A percentile compares a stretch with the other conserved stretches of the same genome.
These are phyloP conservation scores for Rosa hybrid DNA, from an alignment of 331 rosid species.

Conservation along the genomic window DNA sequence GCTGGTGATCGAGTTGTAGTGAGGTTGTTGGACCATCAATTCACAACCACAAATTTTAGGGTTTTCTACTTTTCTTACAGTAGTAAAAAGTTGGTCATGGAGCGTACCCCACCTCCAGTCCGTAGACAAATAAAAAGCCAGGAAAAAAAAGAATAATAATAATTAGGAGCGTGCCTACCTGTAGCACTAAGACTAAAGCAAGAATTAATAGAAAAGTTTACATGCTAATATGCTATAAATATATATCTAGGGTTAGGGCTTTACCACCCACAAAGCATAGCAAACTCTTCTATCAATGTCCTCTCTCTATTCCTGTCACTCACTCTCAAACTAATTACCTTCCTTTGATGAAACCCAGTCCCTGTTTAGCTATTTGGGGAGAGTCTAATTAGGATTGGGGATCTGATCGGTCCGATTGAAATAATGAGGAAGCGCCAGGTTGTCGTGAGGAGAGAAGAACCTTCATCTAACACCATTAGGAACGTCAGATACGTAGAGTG, in stretches of 20 bases:
- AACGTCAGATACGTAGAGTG: slow-evolving; percentile 85
- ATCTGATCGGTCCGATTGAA: not conserved
- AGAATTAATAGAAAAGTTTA: slow-evolving; percentile 7
- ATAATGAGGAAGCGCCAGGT: slow-evolving; percentile 95
- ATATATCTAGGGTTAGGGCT: slow-evolving; percentile 52
- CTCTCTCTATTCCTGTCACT: slow-evolving; percentile 9
- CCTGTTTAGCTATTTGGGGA: not conserved
- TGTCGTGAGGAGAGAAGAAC: slow-evolving; percentile 72
- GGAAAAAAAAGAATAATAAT: not conserved
- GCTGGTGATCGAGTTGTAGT: slow-evolving; percentile 8
- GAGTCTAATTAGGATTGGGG: not conserved
- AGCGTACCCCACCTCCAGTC: slow-evolving; percentile 13
- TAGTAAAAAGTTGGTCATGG: slow-evolving; percentile 25
- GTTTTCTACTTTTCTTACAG: slow-evolving; percentile 14
- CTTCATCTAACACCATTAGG: slow-evolving; percentile 33
- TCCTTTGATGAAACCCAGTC: slow-evolving; percentile 6
- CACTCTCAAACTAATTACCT: slow-evolving; percentile 13
- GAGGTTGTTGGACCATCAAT: slow-evolving; percentile 44
- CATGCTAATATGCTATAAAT: slow-evolving; percentile 38
- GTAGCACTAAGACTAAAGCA: slow-evolving; percentile 11
- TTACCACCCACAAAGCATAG: slow-evolving; percentile 25
- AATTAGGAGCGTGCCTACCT: slow-evolving; percentile 15
- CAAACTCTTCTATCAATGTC: not conserved
- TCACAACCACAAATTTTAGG: slow-evolving; percentile 20
- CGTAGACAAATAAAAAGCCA: not conserved